Base-by-base conservation (phyloP, 2,329 filamentous ascomycete genomes). In the Clonostachys solani region DNA sequence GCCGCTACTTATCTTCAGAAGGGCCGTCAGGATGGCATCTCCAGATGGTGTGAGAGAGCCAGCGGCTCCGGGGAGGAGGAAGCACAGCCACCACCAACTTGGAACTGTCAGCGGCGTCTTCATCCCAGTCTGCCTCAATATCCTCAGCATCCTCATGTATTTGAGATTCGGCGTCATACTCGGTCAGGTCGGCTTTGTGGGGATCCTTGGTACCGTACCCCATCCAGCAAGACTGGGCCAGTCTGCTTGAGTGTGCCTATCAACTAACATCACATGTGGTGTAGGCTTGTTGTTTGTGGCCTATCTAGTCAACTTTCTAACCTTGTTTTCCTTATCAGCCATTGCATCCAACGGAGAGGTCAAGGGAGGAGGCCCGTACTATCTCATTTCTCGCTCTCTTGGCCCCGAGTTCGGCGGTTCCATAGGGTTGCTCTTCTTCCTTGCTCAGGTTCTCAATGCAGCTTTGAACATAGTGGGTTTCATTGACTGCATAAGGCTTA, bases 311-410 rank as follows among this genome's bases (percentile, higher is more conserved):
- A 86, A 94, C 60, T 74, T 94, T n/a, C 73, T 95, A 45, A 95
- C 90, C 0, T 89, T 87, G 0, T 82, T 95, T 58, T 95, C 89
- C 4, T 79, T 95, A 33, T 95, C 89, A 5, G 90, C 90, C 10
- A 92, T 95, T 57, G 90, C 90, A 34, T 92, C 89, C 3, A 95
- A 95, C 62, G 90, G 90, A 23, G 92, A 91, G 42, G 90, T 95
- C 47, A 84, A 89, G 56, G 90, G 89, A 13, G 90, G 90, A 13
- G 90, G 90, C 45, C 89, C 90, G 36, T 95, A 95, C 62, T 95
- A 92, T 58, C 73, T 95, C 48, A 95, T 95, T 48, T 95, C 89
- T 7, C 80, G 90, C 51, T 92, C 87, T 41, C 71, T 95, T 5
- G 90, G 90, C 0, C 89, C 90, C 7, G 90, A 95, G 59, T 95